A percentile compares a stretch with the other conserved stretches of the same genome.
Evolutionary conservation across 2,329 filamentous ascomycete species (phyloP).

Genomic region (Claviceps spartinae): DNA sequence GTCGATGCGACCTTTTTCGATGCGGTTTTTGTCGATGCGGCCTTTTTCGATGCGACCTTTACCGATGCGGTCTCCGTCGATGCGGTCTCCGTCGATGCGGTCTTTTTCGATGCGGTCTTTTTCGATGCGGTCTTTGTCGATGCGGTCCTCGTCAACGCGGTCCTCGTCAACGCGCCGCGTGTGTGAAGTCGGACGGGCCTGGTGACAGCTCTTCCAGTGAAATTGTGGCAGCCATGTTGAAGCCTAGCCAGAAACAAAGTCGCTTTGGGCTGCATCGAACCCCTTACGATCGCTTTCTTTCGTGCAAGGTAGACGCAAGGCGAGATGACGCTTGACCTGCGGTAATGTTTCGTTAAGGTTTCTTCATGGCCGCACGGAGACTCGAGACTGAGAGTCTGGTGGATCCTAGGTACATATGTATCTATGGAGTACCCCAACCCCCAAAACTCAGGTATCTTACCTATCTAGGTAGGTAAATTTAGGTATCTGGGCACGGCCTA

Average conservation of each 20-base stretch:
- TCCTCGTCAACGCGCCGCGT: constrained; percentile 5
- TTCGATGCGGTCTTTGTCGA: too few relatives aligned
- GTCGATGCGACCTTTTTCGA: too few relatives aligned
- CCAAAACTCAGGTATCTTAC: too few relatives aligned
- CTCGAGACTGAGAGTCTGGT: not conserved
- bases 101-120: too few relatives aligned
- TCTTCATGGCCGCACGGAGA: not conserved
- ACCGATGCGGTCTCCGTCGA: too few relatives aligned
- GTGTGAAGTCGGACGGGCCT: constrained; percentile 3
- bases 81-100: too few relatives aligned
- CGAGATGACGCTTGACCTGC: not conserved
- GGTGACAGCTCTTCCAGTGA: constrained; percentile 4
- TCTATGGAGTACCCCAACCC: too few relatives aligned
- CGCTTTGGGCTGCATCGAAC: not conserved
- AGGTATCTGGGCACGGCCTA: too few relatives aligned
- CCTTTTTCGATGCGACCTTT: too few relatives aligned
- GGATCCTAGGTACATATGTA: not conserved
- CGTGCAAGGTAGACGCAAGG: not conserved
- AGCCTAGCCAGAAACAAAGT: not conserved
- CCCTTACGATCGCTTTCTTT: not conserved
- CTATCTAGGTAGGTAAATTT: too few relatives aligned
- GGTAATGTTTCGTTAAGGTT: not conserved
- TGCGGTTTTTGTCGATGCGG: too few relatives aligned
- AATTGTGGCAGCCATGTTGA: constrained; percentile 1
- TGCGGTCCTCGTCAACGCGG: not conserved